These are phyloP conservation scores for Exophiala dermatitidis DNA, from an alignment of 2,329 filamentous ascomycete species.

Conservation along the genomic window DNA sequence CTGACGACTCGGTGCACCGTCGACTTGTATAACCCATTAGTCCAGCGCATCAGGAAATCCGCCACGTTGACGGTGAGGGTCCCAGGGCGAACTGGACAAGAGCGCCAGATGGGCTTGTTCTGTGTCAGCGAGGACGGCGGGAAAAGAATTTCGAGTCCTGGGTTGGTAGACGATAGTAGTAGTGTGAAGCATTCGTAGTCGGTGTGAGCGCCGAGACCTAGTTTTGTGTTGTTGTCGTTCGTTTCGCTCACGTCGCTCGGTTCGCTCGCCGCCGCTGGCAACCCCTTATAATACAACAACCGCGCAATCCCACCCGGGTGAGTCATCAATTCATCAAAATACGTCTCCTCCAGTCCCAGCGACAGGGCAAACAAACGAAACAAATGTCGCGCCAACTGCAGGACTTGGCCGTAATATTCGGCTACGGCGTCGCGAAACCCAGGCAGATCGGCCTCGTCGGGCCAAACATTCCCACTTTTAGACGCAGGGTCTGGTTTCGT, in stretches of 20 bases:
- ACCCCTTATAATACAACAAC: conserved; percentile 28
- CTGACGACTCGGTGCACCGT: conserved; percentile 39
- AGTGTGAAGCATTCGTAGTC: conserved; percentile 46
- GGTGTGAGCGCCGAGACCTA: conserved; percentile 27
- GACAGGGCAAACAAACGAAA: conserved; percentile 50
- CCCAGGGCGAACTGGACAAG: conserved; percentile 30
- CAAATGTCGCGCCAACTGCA: conserved; percentile 47
- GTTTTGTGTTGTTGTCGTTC: conserved; percentile 7
- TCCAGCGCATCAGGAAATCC: conserved; percentile 39
- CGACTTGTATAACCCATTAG: conserved; percentile 40
- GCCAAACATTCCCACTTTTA: conserved; percentile 24
- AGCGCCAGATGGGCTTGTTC: conserved; percentile 24
- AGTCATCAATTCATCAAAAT: conserved; percentile 49
- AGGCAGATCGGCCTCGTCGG: conserved; percentile 21
- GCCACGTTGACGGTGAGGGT: conserved; percentile 45
- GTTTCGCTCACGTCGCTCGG: background rate
- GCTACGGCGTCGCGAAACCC: conserved; percentile 44
- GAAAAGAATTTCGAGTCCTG: conserved; percentile 27
- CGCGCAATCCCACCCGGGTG: conserved; percentile 40
- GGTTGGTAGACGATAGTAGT: conserved; percentile 31
- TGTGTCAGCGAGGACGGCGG: conserved; percentile 21
- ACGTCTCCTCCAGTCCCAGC: conserved; percentile 47
- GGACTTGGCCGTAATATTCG: conserved; percentile 44
- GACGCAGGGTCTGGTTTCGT: conserved; percentile 4
- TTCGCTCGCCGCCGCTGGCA: background rate